Base-by-base conservation (phyloP, 306 rosid species). In the Herpetospermum pedunculosum region DNA sequence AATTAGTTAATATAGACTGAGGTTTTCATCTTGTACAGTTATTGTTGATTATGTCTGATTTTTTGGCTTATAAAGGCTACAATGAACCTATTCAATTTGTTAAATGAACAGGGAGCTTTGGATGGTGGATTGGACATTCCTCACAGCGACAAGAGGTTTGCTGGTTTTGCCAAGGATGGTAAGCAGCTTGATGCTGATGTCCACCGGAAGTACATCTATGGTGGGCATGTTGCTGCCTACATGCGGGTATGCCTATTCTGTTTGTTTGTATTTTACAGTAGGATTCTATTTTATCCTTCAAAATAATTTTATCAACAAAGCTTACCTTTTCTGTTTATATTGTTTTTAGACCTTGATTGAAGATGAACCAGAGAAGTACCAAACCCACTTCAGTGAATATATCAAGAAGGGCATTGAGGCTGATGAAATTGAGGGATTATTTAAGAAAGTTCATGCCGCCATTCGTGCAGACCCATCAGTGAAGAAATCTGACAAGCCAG, bases 71-170 rank as follows among this genome's bases (percentile, higher is more conserved):
- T 28, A 2, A 40, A 23, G 4, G 53, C 10, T 69, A 3, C 26
- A 49, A 72, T 11, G 18, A 49, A 49, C n/a, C 3, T n/a, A n/a
- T n/a, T 48, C 13, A 29, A 11, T 25, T 15, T 73, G 23, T 54
- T 2, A 2, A 16, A 15, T 2, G 23, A n/a, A n/a, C 76, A 93
- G 98, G 98, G 97, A 28, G 98, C 94, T 25, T 76, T 91, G 55
- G 98, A 91, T 67, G 98, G 98, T 4, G 98, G 97, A 6, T 75
- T 94, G 80, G 98, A 94, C 73, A 88, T 94, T 49, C 97, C 97
- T 9, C 96, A 91, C 75, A 86, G 95, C 34, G 98, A 94, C 4
- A 93, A 93, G 76, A 87, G 97, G 79, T 93, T 93, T 83, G 96
- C 98, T 69, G 97, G 94, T 2, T 93, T 80, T 40, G 49, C 81